Conservation (phyloP, 768 basidiomycete genomes). For the Lactarius indigo region DNA sequence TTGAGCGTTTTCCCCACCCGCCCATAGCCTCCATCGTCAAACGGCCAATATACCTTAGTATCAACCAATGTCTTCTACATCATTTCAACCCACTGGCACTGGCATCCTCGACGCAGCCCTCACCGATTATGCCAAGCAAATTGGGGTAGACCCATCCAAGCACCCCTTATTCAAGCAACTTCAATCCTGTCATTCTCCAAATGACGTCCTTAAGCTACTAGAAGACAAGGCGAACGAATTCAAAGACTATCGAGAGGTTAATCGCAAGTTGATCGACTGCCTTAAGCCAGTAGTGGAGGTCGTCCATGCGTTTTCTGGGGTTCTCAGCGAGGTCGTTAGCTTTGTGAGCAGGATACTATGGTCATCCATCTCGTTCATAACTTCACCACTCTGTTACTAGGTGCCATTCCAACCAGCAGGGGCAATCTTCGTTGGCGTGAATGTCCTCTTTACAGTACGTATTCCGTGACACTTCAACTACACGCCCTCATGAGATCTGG, state of each 20-base stretch:
- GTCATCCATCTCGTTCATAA: neutral
- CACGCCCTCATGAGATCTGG: neutral
- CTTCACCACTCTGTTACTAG: neutral
- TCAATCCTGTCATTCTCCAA: neutral
- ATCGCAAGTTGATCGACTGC: neutral
- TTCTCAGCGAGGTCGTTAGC: neutral
- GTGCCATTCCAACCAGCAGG: neutral
- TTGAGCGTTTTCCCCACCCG: too few relatives aligned
- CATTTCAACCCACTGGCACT: neutral
- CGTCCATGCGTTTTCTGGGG: neutral
- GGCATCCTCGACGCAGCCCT: neutral
- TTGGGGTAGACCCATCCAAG: neutral
- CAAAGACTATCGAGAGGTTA: neutral
- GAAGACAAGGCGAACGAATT: neutral
- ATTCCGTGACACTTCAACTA: neutral
- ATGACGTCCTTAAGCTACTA: neutral
- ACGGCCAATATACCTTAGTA: too few relatives aligned
- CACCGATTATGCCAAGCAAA: neutral
- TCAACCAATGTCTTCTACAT: too few relatives aligned
- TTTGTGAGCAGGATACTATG: neutral
- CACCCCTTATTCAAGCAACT: neutral
- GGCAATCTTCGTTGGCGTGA: neutral
- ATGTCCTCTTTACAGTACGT: neutral
- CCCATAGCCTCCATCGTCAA: too few relatives aligned
- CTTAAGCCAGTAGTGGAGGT: neutral